Conservation (phyloP, 2,329 filamentous ascomycete genomes). For the Rhytidhysteron rufulum region DNA sequence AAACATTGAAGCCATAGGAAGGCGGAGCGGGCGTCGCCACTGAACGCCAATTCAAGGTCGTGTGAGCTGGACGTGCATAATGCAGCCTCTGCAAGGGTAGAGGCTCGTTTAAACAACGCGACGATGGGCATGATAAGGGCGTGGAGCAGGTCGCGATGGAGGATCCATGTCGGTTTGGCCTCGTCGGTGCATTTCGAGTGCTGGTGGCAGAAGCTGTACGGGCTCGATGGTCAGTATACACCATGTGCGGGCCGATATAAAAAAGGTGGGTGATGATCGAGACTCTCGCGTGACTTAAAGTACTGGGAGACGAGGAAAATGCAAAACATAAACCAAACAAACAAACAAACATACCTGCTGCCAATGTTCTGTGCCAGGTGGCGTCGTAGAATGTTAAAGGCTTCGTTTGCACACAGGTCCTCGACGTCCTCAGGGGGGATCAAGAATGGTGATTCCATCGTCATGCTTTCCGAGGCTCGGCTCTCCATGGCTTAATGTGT, state of each 20-base stretch:
- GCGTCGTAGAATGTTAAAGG: slow-evolving; percentile 41
- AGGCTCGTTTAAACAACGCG: slow-evolving; percentile 54
- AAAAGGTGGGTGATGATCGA: slow-evolving; percentile 2
- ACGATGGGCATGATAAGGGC: slow-evolving; percentile 57
- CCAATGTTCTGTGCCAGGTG: slow-evolving; percentile 38
- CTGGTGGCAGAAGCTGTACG: slow-evolving; percentile 40
- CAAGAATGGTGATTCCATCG: slow-evolving; percentile 37
- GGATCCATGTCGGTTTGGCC: slow-evolving; percentile 40
- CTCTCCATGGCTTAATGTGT: neutral
- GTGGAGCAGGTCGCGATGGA: slow-evolving; percentile 58
- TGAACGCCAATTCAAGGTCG: slow-evolving; percentile 56
- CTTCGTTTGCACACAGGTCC: slow-evolving; percentile 36
- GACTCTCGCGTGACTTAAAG: neutral
- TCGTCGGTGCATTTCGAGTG: slow-evolving; percentile 33
- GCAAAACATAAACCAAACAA: slow-evolving; percentile 4
- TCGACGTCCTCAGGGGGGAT: slow-evolving; percentile 41
- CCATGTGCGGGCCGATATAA: neutral
- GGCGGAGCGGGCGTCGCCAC: slow-evolving; percentile 53
- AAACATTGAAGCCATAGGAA: slow-evolving; percentile 60
- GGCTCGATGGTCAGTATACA: neutral
- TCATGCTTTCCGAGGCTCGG: neutral
- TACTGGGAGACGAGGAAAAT: neutral
- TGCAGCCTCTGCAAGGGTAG: slow-evolving; percentile 47
- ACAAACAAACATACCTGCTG: slow-evolving; percentile 29
- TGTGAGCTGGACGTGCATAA: slow-evolving; percentile 46